A percentile compares a stretch with the other conserved stretches of the same genome.
Evolutionary conservation across 106 monocot genomes (phyloP).

Genomic region (Dioscorea alata): DNA sequence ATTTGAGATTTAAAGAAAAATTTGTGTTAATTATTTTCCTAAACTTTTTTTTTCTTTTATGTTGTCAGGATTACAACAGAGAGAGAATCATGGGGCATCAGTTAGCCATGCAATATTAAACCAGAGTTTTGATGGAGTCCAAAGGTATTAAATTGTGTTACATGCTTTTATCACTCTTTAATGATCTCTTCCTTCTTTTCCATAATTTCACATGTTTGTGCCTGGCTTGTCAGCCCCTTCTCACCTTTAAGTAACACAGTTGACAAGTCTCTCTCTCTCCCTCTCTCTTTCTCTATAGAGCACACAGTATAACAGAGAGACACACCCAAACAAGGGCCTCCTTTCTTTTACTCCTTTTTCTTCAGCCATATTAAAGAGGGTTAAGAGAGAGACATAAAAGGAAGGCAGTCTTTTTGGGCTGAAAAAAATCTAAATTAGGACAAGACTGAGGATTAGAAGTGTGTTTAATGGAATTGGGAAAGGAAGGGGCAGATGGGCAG

Average conservation of each 20-base stretch:
- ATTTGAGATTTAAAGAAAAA: too few species aligned
- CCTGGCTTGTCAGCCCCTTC: slow-evolving; percentile 14
- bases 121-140: too few species aligned
- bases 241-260: slow-evolving; percentile 14
- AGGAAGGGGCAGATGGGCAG: not conserved
- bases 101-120: too few species aligned
- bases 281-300: not conserved
- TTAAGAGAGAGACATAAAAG: too few species aligned
- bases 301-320: too few species aligned
- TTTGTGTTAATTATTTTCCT: too few species aligned
- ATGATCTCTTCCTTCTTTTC: slow-evolving; percentile 15
- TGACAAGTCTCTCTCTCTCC: not conserved
- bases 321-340: slow-evolving; percentile 12
- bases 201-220: slow-evolving; percentile 24
- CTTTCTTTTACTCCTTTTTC: not conserved
- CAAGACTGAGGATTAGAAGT: not conserved
- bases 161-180: slow-evolving; percentile 8
- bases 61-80: too few species aligned
- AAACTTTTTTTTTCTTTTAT: too few species aligned
- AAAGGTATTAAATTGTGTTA: not conserved
- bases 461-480: not conserved
- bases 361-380: not conserved
- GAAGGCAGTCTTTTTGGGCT: not conserved
- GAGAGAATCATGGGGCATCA: too few species aligned
- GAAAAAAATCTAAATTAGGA: too few species aligned